Percentiles rank a stretch among this genome's conserved stretches.
Conservation (phyloP, 495 filamentous ascomycete species). For the Tuber indicum region DNA sequence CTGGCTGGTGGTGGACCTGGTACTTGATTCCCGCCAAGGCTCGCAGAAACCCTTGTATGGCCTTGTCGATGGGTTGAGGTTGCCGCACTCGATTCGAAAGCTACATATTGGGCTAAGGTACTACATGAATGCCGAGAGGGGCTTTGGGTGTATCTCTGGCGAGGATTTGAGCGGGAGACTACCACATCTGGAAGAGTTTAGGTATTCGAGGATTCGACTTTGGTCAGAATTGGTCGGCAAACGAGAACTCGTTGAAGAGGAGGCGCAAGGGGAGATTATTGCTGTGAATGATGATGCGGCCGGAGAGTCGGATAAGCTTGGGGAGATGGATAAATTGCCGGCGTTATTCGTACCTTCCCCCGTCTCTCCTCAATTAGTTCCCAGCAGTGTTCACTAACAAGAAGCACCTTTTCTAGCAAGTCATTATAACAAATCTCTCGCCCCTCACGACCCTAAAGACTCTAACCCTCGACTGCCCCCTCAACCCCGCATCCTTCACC, state of each 20-base stretch:
- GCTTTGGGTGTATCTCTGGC: neutral
- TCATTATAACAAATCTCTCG: conserved; percentile 12
- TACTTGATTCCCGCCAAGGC: neutral
- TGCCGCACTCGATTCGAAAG: neutral
- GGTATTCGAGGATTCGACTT: conserved; percentile 12
- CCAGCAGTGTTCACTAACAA: neutral
- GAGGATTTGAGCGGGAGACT: neutral
- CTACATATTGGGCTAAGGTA: conserved; percentile 6
- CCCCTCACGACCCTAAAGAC: conserved; percentile 6
- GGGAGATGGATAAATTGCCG: neutral
- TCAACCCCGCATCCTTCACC: conserved; percentile 17
- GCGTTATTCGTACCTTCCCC: neutral
- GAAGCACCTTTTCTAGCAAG: neutral
- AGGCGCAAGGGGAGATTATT: neutral
- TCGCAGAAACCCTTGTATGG: neutral
- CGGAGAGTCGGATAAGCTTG: neutral
- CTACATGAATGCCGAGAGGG: neutral
- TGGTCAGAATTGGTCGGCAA: neutral
- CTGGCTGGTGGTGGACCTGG: neutral
- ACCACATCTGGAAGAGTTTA: conserved; percentile 7
- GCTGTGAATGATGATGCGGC: neutral
- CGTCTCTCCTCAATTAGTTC: neutral
- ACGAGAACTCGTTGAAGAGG: neutral
- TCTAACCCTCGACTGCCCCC: conserved; percentile 14
- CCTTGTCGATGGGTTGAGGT: neutral